A percentile compares a stretch with the other conserved stretches of the same genome.
Evolutionary conservation across 2,329 filamentous ascomycete genomes (phyloP).

Genomic region (Exophiala aquamarina): DNA sequence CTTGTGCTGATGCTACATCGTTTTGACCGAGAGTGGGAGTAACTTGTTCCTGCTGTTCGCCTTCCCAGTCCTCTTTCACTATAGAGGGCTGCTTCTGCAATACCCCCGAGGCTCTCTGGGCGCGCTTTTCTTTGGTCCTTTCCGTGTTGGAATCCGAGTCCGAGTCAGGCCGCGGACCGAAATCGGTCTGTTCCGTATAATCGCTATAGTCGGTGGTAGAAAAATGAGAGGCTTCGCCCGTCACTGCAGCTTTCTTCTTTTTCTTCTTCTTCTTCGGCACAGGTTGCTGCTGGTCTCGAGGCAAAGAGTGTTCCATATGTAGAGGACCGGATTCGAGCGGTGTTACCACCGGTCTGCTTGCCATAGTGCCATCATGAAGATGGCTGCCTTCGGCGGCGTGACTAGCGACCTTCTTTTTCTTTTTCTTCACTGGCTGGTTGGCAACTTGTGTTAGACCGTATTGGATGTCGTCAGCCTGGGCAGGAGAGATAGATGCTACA

Average conservation of each 20-base stretch:
- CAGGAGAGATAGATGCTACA: constrained; percentile 26
- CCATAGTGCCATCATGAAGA: constrained; percentile 28
- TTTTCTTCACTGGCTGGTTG: constrained; percentile 33
- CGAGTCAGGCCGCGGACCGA: constrained; percentile 24
- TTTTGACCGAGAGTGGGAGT: constrained; percentile 8
- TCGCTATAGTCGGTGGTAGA: background rate
- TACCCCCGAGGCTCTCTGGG: constrained; percentile 29
- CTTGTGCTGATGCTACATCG: background rate
- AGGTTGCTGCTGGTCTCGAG: constrained; percentile 1
- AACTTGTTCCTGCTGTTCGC: constrained; percentile 35
- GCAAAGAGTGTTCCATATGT: background rate
- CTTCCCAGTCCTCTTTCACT: constrained; percentile 43
- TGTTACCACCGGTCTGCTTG: constrained; percentile 29
- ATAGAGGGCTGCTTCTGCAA: constrained; percentile 40
- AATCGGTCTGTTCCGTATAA: constrained; percentile 2
- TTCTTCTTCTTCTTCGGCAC: constrained; percentile 28
- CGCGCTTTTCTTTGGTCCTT: constrained; percentile 23
- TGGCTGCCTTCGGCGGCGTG: constrained; percentile 32
- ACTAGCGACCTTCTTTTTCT: constrained; percentile 29
- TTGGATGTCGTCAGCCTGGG: constrained; percentile 29
- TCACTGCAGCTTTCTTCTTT: constrained; percentile 22
- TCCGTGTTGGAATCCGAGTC: constrained; percentile 32
- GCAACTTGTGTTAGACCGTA: constrained; percentile 28
- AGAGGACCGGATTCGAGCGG: constrained; percentile 33
- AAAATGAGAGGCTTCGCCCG: constrained; percentile 15